These are phyloP conservation scores for Yamadazyma trypodendri DNA, from an alignment of 1,139 yeast species.

Conservation along the genomic window DNA sequence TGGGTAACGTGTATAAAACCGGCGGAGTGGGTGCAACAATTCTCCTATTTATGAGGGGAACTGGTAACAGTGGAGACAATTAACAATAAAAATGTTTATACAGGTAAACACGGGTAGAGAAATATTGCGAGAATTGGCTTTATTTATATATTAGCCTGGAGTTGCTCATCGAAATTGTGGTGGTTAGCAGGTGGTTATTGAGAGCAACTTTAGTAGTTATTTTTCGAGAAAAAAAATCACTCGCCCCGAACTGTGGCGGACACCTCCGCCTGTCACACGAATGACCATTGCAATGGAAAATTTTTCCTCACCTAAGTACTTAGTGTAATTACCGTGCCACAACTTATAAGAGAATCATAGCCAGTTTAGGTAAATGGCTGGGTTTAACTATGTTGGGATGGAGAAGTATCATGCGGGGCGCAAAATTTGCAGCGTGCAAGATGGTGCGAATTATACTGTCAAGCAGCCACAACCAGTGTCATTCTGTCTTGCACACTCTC, in stretches of 20 bases:
- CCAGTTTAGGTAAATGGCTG: too few relatives aligned
- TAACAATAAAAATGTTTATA: conserved; percentile 1
- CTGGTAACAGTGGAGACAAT: background rate
- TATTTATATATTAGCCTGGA: background rate
- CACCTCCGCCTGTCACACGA: too few relatives aligned
- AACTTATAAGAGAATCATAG: too few relatives aligned
- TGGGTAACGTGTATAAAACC: background rate
- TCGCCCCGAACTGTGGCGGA: background rate
- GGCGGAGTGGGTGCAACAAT: background rate
- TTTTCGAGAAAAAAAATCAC: too few relatives aligned
- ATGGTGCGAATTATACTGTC: too few relatives aligned
- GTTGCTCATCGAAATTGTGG: background rate
- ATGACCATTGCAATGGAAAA: background rate
- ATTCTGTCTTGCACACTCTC: too few relatives aligned
- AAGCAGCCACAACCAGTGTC: too few relatives aligned
- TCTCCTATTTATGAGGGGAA: conserved; percentile 1
- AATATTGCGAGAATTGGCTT: background rate
- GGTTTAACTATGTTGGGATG: too few relatives aligned
- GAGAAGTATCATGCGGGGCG: too few relatives aligned
- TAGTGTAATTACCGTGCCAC: too few relatives aligned
- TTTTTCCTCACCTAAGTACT: too few relatives aligned
- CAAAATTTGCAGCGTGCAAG: too few relatives aligned
- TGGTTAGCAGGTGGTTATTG: conserved; percentile 1
- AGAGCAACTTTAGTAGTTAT: conserved; percentile 4
- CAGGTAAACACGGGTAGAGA: background rate